These are phyloP conservation scores for Ramularia collo-cygni DNA, from an alignment of 2,329 filamentous ascomycete species.

Conservation along the genomic window DNA sequence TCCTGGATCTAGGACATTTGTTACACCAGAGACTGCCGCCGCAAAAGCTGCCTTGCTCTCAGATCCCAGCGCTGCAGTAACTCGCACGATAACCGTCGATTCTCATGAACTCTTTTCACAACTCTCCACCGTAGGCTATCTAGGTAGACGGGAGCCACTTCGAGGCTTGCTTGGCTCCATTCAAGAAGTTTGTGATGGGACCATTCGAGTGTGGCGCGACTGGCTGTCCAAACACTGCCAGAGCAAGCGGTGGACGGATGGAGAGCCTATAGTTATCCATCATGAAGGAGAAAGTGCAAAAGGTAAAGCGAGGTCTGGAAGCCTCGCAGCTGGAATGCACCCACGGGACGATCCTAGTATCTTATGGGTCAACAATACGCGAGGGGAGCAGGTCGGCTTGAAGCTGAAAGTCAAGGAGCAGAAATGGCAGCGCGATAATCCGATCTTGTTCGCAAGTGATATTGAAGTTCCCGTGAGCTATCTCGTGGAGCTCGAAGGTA, in stretches of 20 bases:
- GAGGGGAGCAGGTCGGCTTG: constrained; percentile 56
- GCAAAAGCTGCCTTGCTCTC: constrained; percentile 11
- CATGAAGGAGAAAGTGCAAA: constrained; percentile 12
- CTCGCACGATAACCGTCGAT: constrained; percentile 59
- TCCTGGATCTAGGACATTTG: constrained; percentile 38
- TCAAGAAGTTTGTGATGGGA: constrained; percentile 59
- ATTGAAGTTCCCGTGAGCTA: constrained; percentile 65
- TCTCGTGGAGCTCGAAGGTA: constrained; percentile 65
- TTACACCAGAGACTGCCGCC: constrained; percentile 13
- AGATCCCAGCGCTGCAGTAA: constrained; percentile 35
- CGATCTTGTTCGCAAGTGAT: constrained; percentile 51
- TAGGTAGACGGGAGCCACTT: constrained; percentile 59
- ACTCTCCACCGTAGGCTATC: constrained; percentile 59
- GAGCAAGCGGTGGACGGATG: constrained; percentile 25
- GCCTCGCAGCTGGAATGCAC: constrained; percentile 20
- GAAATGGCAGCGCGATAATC: constrained; percentile 39
- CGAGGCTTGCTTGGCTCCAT: constrained; percentile 58
- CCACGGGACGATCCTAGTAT: constrained; percentile 39
- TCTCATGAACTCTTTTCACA: constrained; percentile 67
- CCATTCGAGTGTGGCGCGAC: constrained; percentile 63
- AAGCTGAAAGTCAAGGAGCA: constrained; percentile 57
- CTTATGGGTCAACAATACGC: constrained; percentile 58
- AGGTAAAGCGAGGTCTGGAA: constrained; percentile 12
- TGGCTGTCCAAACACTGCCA: constrained; percentile 54
- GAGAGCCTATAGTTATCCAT: constrained; percentile 23